phyloP scores from a whole-genome alignment of 495 filamentous ascomycete species.

The Penicillium steckii region DNA sequence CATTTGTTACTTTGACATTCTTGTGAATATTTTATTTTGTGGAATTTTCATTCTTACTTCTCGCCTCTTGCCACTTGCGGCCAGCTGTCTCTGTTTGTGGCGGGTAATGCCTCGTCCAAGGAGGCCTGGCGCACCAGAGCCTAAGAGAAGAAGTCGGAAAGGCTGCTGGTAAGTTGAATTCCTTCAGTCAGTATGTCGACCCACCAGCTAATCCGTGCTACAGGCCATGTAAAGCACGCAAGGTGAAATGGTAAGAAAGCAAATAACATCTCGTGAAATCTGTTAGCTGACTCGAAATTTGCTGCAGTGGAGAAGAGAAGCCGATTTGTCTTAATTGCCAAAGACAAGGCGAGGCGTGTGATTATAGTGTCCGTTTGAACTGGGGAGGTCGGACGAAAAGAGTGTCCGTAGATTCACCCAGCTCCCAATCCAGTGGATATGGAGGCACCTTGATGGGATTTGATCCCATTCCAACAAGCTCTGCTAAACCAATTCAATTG shows the following conservation, averaged over 20 bases:
- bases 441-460: conserved; percentile 21
- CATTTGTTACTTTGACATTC: neutral
- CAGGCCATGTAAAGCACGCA: conserved; percentile 82
- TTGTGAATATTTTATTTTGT: neutral
- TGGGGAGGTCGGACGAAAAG: conserved; percentile 70
- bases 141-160: conserved; percentile 73
- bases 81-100: neutral
- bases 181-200: neutral
- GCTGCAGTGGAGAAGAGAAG: conserved; percentile 66
- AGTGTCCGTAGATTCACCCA: conserved; percentile 36
- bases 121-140: conserved; percentile 63
- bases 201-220: neutral
- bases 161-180: conserved; percentile 72
- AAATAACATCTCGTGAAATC: no score
- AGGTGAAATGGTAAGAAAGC: conserved; percentile 70
- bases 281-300: conserved; percentile 9
- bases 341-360: conserved; percentile 73
- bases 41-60: neutral
- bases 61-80: neutral
- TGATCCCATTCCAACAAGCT: conserved; percentile 11
- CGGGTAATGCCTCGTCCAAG: conserved; percentile 65
- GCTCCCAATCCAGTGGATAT: conserved; percentile 34
- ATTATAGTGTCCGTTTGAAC: conserved; percentile 83
- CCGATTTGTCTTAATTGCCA: conserved; percentile 76
- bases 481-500: conserved; percentile 6